These are phyloP conservation scores for Mortierella sp. DNA, from an alignment of 371 early-diverging fungal species.

Conservation along the genomic window DNA sequence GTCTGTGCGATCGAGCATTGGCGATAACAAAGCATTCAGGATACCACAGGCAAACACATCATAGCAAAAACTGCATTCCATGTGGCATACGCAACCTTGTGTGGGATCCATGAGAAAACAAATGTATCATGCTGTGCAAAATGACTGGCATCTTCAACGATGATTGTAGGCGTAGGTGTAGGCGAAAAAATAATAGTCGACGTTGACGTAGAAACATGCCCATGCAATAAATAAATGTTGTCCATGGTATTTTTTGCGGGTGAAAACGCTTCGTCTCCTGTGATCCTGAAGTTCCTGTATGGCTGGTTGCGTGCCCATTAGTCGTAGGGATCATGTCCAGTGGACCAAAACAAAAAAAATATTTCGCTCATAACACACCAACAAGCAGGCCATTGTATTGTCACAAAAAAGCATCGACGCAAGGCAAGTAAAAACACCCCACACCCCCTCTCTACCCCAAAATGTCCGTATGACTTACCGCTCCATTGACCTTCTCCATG, in stretches of 20 bases:
- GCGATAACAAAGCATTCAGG: conserved; percentile 22
- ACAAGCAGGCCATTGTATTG: neutral
- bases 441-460: conserved; percentile 49
- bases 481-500: conserved; percentile 70
- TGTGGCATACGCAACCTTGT: conserved; percentile 26
- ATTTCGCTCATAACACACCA: neutral
- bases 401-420: conserved; percentile 16
- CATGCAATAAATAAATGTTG: neutral
- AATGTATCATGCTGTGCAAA: neutral
- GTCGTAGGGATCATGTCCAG: neutral
- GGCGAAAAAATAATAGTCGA: neutral
- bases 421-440: conserved; percentile 8
- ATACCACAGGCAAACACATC: conserved; percentile 11
- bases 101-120: conserved; percentile 6
- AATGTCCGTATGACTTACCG: conserved; percentile 39
- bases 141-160: neutral
- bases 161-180: neutral
- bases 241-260: neutral
- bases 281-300: neutral
- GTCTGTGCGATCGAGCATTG: conserved; percentile 7
- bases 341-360: neutral
- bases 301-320: neutral
- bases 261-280: neutral
- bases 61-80: conserved; percentile 24
- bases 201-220: neutral